Evolutionary conservation across 192 early-diverging fungal species (phyloP).

Genomic region (Gonapodya sp.): DNA sequence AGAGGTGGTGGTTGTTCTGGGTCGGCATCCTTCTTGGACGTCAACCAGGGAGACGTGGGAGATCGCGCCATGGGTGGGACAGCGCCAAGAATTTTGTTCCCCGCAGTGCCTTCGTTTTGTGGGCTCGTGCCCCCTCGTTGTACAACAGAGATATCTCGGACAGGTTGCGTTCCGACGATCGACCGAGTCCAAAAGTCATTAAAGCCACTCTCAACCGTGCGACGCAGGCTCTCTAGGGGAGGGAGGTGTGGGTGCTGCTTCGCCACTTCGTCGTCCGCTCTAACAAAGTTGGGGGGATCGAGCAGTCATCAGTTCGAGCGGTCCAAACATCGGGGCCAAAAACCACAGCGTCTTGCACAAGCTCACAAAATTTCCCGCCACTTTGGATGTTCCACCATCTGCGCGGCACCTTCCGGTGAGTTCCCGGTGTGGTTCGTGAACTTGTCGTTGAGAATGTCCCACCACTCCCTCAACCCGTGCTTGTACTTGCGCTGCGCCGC

Average conservation of each 20-base stretch:
- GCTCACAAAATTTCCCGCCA: not conserved
- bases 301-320: no score
- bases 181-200: not conserved
- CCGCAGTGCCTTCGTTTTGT: no score
- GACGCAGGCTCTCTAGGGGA: not conserved
- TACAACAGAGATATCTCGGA: not conserved
- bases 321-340: not conserved
- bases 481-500: conserved; percentile 1
- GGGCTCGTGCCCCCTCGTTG: no score
- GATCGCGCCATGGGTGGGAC: not conserved
- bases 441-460: not conserved
- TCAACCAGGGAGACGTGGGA: not conserved
- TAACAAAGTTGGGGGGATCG: no score
- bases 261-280: not conserved
- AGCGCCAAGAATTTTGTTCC: no score
- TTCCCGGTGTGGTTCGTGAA: not conserved
- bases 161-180: not conserved
- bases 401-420: not conserved
- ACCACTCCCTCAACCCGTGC: not conserved
- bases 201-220: not conserved
- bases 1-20: not conserved
- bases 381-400: not conserved
- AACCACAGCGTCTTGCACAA: not conserved
- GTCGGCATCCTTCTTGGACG: not conserved
- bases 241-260: not conserved